Base-by-base conservation (phyloP, 768 basidiomycete species). In the Agrocybe chaxingu region DNA sequence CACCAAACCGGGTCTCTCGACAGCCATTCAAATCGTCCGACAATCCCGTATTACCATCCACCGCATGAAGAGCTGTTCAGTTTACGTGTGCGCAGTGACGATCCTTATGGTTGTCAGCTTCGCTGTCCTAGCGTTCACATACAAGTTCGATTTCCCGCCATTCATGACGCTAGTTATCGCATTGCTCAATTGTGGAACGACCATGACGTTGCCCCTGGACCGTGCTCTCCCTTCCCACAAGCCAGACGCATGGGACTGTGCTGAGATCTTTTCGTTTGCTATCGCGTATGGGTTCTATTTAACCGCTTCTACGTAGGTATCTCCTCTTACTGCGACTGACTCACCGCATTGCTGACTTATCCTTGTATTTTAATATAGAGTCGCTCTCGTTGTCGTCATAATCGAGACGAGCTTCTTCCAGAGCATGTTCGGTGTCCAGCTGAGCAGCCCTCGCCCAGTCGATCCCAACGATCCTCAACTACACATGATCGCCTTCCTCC, bases 131-230 rank as follows among this genome's bases (percentile, higher is more conserved):
- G 90, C 92, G 40, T 98, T 98, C 69, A 89, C 87, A 32, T 98
- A 93, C 85, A 84, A 86, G 77, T 94, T 96, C 71, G 91, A 97
- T 71, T 98, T 98, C 91, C 96, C 96, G 61, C 93, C 96, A 10
- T 98, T 98, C 84, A 98, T 98, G 96, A 83, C 98, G 57, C 89
- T 98, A 68, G 90, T 98, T 71, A 95, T 98, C 57, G 96, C 96
- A 50, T 81, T 98, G 30, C 76, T 97, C 54, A 98, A 98, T 71
- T 96, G 98, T 64, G 96, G 96, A 66, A 98, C 95, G 57, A 98
- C 98, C 79, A 97, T 98, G 94, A 98, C 96, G 10, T 80, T 98
- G 52, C 92, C 89, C 9, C 87, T 96, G 34, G 96, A 98, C 71
- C 93, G 96, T 66, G 96, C 98, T 45, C 71, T 98, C 59, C 96